Evolutionary conservation across 2,329 filamentous ascomycete species (phyloP).

Genomic region (Stemphylium lycopersici): DNA sequence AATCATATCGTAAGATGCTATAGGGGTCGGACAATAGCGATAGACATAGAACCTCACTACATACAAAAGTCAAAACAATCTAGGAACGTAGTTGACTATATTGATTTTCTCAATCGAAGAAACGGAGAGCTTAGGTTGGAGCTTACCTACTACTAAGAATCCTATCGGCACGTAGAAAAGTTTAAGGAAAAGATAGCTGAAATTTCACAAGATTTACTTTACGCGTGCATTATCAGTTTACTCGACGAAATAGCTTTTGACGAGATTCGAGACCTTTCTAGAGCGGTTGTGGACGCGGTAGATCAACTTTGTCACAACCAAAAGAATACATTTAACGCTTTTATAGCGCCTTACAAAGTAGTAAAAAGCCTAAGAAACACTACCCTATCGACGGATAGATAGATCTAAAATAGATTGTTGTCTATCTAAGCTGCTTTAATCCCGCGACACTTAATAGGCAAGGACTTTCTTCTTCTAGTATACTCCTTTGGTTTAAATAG

Average conservation of each 20-base stretch:
- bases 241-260: conserved; percentile 10
- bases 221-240: conserved; percentile 18
- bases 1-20: conserved; percentile 21
- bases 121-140: conserved; percentile 20
- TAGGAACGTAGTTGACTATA: conserved; percentile 3
- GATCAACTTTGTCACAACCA: conserved; percentile 6
- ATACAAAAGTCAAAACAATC: conserved; percentile 19
- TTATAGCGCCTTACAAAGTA: conserved; percentile 16
- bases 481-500: conserved; percentile 1
- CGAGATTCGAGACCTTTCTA: conserved; percentile 12
- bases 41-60: conserved; percentile 16
- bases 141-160: conserved; percentile 20
- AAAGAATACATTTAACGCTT: conserved; percentile 14
- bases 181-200: conserved; percentile 13
- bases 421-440: conserved; percentile 8
- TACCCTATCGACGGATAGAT: conserved; percentile 6
- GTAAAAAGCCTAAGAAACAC: conserved; percentile 1
- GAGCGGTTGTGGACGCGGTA: conserved; percentile 8
- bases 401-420: conserved; percentile 2
- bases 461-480: conserved; percentile 6
- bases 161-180: conserved; percentile 9
- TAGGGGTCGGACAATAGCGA: conserved; percentile 10
- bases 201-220: conserved; percentile 16
- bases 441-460: conserved; percentile 8
- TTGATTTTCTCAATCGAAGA: conserved; percentile 14